These are phyloP conservation scores for Hyaloscypha finlandica DNA, from an alignment of 495 filamentous ascomycete species.

Conservation along the genomic window DNA sequence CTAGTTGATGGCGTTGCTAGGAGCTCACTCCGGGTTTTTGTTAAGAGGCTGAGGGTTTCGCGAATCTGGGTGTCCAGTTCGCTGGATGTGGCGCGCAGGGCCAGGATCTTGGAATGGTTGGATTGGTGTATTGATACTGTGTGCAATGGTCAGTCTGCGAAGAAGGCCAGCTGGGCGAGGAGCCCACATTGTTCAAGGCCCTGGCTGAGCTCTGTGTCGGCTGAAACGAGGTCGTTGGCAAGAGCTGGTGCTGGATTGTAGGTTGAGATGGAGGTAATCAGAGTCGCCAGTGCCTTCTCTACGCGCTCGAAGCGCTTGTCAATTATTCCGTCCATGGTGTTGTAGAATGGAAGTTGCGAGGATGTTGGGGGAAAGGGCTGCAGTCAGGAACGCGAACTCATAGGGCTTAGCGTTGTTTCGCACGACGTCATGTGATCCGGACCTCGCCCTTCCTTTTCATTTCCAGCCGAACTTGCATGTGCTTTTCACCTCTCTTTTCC, in stretches of 20 bases:
- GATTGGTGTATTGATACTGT: slow-evolving; percentile 67
- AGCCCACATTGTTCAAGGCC: slow-evolving; percentile 58
- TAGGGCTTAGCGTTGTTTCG: neutral
- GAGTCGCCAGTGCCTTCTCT: slow-evolving; percentile 62
- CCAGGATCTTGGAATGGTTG: slow-evolving; percentile 62
- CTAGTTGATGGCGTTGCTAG: slow-evolving; percentile 55
- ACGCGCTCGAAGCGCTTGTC: slow-evolving; percentile 65
- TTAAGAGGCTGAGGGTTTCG: slow-evolving; percentile 58
- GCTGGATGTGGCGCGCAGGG: slow-evolving; percentile 60
- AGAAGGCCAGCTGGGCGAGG: neutral
- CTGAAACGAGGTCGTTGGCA: slow-evolving; percentile 65
- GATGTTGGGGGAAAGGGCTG: neutral
- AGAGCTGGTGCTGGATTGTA: slow-evolving; percentile 70
- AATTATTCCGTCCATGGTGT: slow-evolving; percentile 59
- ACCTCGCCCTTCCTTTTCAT: neutral
- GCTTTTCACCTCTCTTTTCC: no score
- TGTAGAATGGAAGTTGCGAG: neutral
- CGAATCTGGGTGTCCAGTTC: slow-evolving; percentile 63
- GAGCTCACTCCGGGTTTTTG: slow-evolving; percentile 67
- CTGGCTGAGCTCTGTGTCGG: slow-evolving; percentile 62
- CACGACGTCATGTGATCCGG: neutral
- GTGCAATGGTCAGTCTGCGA: slow-evolving; percentile 4
- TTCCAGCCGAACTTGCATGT: neutral
- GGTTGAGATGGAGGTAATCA: slow-evolving; percentile 75
- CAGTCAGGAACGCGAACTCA: slow-evolving; percentile 1